These are phyloP conservation scores for Xylaria flabelliformis DNA, from an alignment of 495 filamentous ascomycete genomes.

Conservation along the genomic window DNA sequence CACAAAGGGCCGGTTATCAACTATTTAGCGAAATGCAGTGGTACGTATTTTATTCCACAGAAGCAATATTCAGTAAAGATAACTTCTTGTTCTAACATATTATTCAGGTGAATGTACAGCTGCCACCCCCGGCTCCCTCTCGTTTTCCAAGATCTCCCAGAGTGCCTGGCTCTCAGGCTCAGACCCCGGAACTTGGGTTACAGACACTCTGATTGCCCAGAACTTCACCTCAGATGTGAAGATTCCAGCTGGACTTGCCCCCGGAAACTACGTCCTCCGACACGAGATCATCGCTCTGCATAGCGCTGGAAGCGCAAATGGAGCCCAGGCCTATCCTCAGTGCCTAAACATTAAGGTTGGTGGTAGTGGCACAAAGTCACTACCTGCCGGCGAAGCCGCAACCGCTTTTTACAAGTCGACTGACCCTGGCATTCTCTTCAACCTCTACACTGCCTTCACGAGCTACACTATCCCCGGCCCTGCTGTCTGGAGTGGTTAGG, in stretches of 20 bases:
- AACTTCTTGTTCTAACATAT: not conserved
- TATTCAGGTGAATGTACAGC: constrained; percentile 55
- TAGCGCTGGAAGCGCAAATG: constrained; percentile 56
- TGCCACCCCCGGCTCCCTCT: constrained; percentile 63
- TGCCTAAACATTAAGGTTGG: constrained; percentile 72
- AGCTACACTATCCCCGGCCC: constrained; percentile 48
- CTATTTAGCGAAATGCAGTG: constrained; percentile 72
- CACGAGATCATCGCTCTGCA: constrained; percentile 77
- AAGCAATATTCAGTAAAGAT: not conserved
- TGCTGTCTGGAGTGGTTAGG: constrained; percentile 16
- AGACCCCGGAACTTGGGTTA: constrained; percentile 65
- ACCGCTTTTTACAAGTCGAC: constrained; percentile 59
- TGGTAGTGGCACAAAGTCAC: constrained; percentile 57
- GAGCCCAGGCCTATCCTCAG: constrained; percentile 71
- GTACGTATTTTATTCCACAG: constrained; percentile 28
- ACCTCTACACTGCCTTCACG: constrained; percentile 58
- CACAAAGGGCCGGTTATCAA: constrained; percentile 50
- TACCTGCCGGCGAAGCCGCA: constrained; percentile 48
- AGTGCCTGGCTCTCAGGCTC: constrained; percentile 56
- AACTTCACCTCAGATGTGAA: constrained; percentile 65
- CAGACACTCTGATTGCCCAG: constrained; percentile 65
- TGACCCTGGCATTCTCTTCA: constrained; percentile 62
- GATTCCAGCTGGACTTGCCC: constrained; percentile 61
- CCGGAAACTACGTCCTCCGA: constrained; percentile 72
- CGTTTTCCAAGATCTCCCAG: constrained; percentile 71